Conservation (phyloP, 257 asterid species). For the Phtheirospermum japonicum region DNA sequence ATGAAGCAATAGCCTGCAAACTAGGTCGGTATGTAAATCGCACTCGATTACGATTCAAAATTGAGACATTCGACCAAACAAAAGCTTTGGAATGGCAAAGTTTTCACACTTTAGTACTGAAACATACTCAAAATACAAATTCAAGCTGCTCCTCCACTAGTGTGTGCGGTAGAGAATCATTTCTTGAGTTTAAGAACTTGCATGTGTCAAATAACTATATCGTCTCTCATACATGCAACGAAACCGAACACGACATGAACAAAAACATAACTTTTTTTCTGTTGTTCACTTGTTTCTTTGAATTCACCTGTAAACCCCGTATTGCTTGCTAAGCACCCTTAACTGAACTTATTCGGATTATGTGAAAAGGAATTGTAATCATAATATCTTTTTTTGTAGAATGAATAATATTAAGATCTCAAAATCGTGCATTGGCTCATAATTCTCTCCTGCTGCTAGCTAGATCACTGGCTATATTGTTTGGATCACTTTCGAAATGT, state of each 20-base stretch:
- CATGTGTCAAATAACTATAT: not conserved
- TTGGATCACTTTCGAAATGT: constrained; percentile 45
- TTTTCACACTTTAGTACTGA: too few species aligned
- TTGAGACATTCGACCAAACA: too few species aligned
- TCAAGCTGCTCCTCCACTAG: not conserved
- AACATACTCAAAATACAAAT: constrained; percentile 10
- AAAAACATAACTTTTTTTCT: too few species aligned
- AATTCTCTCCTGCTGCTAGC: constrained; percentile 49
- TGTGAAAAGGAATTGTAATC: not conserved
- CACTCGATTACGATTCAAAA: too few species aligned
- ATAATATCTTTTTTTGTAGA: not conserved
- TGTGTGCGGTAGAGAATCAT: not conserved
- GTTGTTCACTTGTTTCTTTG: not conserved
- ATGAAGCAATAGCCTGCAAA: too few species aligned
- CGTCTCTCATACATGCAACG: not conserved
- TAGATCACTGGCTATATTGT: constrained; percentile 51
- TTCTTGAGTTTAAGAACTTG: not conserved
- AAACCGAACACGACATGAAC: not conserved
- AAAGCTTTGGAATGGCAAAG: not conserved
- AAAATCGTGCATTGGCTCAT: constrained; percentile 25
- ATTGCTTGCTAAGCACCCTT: too few species aligned
- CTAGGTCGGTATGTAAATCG: too few species aligned
- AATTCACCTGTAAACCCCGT: too few species aligned
- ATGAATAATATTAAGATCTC: not conserved
- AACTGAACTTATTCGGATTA: not conserved